phyloP scores from a whole-genome alignment of 1,139 yeast genomes.

The Magnusiomyces sp. region DNA sequence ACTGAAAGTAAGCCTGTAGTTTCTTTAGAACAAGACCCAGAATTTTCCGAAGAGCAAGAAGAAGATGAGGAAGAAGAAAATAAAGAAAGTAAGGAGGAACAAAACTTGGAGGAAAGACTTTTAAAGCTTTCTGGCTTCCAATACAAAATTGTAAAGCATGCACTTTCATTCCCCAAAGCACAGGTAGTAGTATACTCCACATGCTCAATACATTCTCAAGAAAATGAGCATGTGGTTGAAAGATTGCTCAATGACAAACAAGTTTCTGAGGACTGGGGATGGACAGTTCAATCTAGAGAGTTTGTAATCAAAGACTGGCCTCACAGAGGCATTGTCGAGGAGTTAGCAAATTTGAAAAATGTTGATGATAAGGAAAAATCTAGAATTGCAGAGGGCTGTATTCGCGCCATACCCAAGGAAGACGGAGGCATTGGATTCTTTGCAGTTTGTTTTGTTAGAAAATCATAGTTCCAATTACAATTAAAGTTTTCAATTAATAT shows the following conservation, averaged over 20 bases:
- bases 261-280: slow-evolving; percentile 50
- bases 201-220: slow-evolving; percentile 88
- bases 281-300: slow-evolving; percentile 59
- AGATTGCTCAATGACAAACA: slow-evolving; percentile 59
- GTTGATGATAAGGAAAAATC: slow-evolving; percentile 37
- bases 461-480: neutral
- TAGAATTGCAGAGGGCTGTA: slow-evolving; percentile 73
- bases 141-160: slow-evolving; percentile 78
- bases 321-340: slow-evolving; percentile 67
- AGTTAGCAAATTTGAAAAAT: slow-evolving; percentile 41
- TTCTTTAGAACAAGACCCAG: slow-evolving; percentile 16
- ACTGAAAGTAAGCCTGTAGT: slow-evolving; percentile 28
- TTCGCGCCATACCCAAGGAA: slow-evolving; percentile 71
- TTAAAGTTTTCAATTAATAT: too few species aligned
- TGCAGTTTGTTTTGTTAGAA: slow-evolving; percentile 68
- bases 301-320: slow-evolving; percentile 78
- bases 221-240: slow-evolving; percentile 84
- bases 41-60: neutral
- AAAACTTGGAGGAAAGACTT: slow-evolving; percentile 46
- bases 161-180: slow-evolving; percentile 71
- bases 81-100: slow-evolving; percentile 35
- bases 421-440: slow-evolving; percentile 98
- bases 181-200: slow-evolving; percentile 84
- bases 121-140: slow-evolving; percentile 77
- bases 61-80: slow-evolving; percentile 19